phyloP scores from a whole-genome alignment of 2,329 filamentous ascomycete genomes.

The Clonostachys sp. region DNA sequence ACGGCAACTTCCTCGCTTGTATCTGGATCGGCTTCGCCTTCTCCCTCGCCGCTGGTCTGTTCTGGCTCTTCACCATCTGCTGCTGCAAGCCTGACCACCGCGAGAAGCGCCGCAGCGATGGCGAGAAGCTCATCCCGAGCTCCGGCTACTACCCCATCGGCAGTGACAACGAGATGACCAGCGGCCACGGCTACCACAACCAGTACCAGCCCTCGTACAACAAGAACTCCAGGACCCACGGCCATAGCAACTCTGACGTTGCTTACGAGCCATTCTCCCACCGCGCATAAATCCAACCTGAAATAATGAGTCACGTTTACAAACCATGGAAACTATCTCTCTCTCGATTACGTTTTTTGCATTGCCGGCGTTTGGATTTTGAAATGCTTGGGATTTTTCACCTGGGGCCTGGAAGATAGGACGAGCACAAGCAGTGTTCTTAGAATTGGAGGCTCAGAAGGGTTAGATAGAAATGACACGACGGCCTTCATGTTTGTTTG shows the following conservation, averaged over 20 bases:
- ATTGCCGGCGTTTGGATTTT: neutral
- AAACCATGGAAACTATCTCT: neutral
- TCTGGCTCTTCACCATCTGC: slow-evolving; percentile 91
- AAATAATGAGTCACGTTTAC: too few species aligned
- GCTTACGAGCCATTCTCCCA: slow-evolving; percentile 64
- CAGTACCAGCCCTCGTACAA: slow-evolving; percentile 25
- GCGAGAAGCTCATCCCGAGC: slow-evolving; percentile 46
- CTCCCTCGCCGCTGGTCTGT: slow-evolving; percentile 69
- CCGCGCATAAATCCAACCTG: slow-evolving; percentile 30
- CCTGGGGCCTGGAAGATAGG: too few species aligned
- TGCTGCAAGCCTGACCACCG: slow-evolving; percentile 64
- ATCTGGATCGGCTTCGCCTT: slow-evolving; percentile 81
- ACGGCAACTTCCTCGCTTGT: slow-evolving; percentile 63
- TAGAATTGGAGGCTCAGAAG: too few species aligned
- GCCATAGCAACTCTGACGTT: slow-evolving; percentile 39
- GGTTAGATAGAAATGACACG: too few species aligned
- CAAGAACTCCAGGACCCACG: slow-evolving; percentile 24
- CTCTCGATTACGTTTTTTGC: neutral
- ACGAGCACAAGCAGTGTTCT: too few species aligned
- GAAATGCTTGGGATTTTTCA: neutral
- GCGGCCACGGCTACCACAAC: slow-evolving; percentile 30
- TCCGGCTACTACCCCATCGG: slow-evolving; percentile 26
- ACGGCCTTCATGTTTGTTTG: too few species aligned
- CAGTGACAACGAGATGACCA: slow-evolving; percentile 26
- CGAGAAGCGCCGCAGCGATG: slow-evolving; percentile 28